Conservation (phyloP, 176 grass and related monocot species). For the Bothriochloa decipiens region DNA sequence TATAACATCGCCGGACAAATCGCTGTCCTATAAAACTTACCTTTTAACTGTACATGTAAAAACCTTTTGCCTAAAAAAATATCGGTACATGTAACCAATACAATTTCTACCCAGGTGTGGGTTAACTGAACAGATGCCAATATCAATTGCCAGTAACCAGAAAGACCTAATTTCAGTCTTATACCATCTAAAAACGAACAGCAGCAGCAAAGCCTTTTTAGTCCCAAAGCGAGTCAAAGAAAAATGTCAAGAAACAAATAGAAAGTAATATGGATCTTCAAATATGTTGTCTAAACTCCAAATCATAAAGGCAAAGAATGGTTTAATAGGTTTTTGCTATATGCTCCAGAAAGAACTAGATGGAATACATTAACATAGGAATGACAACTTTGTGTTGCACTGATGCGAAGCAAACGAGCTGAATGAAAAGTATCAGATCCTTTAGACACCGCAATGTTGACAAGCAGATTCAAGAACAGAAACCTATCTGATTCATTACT, state of each 20-base stretch:
- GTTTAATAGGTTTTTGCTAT: not conserved
- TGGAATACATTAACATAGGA: not conserved
- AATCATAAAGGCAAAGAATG: not conserved
- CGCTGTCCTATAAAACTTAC: too few relatives aligned
- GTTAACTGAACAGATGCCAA: not conserved
- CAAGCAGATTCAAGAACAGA: not conserved
- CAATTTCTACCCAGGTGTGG: not conserved
- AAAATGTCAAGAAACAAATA: not conserved
- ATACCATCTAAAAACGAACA: not conserved
- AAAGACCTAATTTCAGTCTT: not conserved
- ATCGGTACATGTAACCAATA: not conserved
- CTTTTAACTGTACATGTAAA: too few relatives aligned
- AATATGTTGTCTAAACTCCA: not conserved
- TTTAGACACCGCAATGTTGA: conserved; percentile 1
- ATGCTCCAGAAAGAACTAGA: conserved; percentile 1
- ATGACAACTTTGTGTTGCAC: not conserved
- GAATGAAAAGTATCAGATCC: not conserved
- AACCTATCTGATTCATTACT: not conserved
- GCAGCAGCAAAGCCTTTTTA: not conserved
- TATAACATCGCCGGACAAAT: too few relatives aligned
- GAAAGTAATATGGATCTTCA: not conserved
- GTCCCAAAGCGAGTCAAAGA: not conserved
- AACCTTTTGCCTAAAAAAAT: not conserved
- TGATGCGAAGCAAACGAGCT: not conserved
- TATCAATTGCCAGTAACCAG: not conserved